Evolutionary conservation across 2,329 filamentous ascomycete genomes (phyloP).

Genomic region (Didymella lethalis): DNA sequence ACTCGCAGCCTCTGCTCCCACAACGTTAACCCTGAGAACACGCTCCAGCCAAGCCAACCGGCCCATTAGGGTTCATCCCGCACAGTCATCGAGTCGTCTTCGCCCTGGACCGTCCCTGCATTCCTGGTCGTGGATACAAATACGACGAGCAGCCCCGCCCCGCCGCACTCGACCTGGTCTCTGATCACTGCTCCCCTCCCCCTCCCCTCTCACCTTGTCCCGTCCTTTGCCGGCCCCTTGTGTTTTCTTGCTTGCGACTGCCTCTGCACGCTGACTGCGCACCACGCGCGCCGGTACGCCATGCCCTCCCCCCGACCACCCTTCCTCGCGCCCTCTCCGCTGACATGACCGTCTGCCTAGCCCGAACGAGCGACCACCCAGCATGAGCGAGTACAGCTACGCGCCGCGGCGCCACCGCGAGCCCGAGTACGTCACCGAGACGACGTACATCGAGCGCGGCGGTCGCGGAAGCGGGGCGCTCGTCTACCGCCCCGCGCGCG

Average conservation of each 20-base stretch:
- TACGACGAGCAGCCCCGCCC: slow-evolving; percentile 12
- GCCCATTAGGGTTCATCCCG: background rate
- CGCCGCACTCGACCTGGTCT: slow-evolving; percentile 13
- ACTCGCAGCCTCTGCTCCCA: slow-evolving; percentile 13
- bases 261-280: slow-evolving; percentile 6
- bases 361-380: slow-evolving; percentile 17
- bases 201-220: slow-evolving; percentile 23
- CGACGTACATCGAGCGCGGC: slow-evolving; percentile 61
- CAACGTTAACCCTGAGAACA: slow-evolving; percentile 20
- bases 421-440: slow-evolving; percentile 60
- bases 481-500: slow-evolving; percentile 63
- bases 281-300: slow-evolving; percentile 33
- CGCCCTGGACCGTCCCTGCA: slow-evolving; percentile 14
- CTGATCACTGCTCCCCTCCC: slow-evolving; percentile 4
- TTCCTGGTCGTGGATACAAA: slow-evolving; percentile 9
- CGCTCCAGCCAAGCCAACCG: slow-evolving; percentile 15
- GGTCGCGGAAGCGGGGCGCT: slow-evolving; percentile 54
- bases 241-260: slow-evolving; percentile 22
- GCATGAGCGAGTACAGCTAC: slow-evolving; percentile 61
- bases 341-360: slow-evolving; percentile 31
- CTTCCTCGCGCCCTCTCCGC: slow-evolving; percentile 14
- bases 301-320: slow-evolving; percentile 1
- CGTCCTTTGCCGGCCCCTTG: slow-evolving; percentile 28
- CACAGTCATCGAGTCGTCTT: slow-evolving; percentile 19
- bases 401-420: slow-evolving; percentile 59